Evolutionary conservation across 2,329 filamentous ascomycete genomes (phyloP), one percentile per base, ranked within the genome.

Genomic region (Stemphylium lycopersici): DNA sequence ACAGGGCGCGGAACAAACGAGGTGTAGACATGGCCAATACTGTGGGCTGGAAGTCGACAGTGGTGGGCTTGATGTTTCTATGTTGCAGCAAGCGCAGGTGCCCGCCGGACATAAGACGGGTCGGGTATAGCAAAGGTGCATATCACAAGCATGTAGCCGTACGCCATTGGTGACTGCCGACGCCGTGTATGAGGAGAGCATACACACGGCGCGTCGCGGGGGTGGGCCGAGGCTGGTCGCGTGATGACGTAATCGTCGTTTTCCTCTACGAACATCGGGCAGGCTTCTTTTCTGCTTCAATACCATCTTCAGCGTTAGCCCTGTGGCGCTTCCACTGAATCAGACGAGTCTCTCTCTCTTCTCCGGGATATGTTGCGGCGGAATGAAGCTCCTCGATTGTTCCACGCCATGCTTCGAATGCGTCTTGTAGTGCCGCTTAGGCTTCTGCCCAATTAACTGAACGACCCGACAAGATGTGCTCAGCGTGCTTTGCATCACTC

Each of bases 1-100:
- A 22, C 6, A 26, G 24, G 12, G 24, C 33, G 12, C 47, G 15
- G 10, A 42, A n/a, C 20, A 55, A n/a, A 15, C 44, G 47, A 39
- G 40, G 29, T 55, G 47, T 45, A 42, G 56, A 44, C 59, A 61
- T 61, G 15, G 39, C 51, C 15, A 55, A 47, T 49, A 29, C 53
- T 38, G 37, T 46, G 18, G 20, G 22, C 52, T 48, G 52, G 50
- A 34, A 5, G 15, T 11, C 24, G 37, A 26, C 44, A 5, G 18
- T 29, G 26, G 22, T 39, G 12, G 48, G 32, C 22, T 24, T 18
- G 22, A 20, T 24, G 15, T 13, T 18, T 18, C 18, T 6, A 49
- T n/a, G 22, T 15, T 26, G n/a, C 16, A 32, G 22, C 3, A 10
- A 11, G 18, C n/a, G 31, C 7, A 24, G 10, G 34, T 46, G 34